Percentiles rank a stretch among this genome's conserved stretches.
Evolutionary conservation across 805 yeast species (phyloP).

Genomic region (Spathaspora arborariae): DNA sequence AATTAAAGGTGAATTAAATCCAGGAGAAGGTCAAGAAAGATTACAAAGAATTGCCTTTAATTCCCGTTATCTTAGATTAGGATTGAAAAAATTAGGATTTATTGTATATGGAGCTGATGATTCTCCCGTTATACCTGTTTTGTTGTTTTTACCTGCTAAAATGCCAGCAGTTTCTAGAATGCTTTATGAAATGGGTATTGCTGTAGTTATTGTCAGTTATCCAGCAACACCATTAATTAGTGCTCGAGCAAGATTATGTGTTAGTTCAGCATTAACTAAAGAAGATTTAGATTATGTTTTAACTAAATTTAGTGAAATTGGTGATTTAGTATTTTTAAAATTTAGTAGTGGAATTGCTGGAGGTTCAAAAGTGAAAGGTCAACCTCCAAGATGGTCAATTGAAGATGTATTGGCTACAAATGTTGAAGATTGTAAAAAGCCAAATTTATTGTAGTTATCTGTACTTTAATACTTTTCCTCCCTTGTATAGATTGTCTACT

Average conservation of each 20-base stretch:
- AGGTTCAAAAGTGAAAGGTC: conserved; percentile 52
- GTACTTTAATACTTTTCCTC: too few relatives aligned
- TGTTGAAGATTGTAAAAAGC: conserved; percentile 55
- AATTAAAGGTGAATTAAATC: conserved; percentile 76
- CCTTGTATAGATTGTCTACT: too few relatives aligned
- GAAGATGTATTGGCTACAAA: conserved; percentile 74
- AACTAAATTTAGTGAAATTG: conserved; percentile 68
- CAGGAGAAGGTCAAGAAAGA: conserved; percentile 92
- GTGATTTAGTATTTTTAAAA: conserved; percentile 72
- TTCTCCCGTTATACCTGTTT: conserved; percentile 90
- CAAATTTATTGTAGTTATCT: conserved; percentile 15
- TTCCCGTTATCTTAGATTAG: conserved; percentile 87
- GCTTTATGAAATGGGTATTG: conserved; percentile 75
- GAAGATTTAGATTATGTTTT: conserved; percentile 85
- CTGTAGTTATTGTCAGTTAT: conserved; percentile 94
- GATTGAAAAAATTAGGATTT: conserved; percentile 87
- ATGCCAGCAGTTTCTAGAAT: conserved; percentile 90
- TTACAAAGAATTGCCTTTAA: conserved; percentile 92
- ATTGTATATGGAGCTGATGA: conserved; percentile 94
- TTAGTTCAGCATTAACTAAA: conserved; percentile 87
- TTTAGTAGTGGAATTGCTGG: conserved; percentile 76
- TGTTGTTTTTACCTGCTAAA: conserved; percentile 85
- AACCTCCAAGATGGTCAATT: conserved; percentile 69
- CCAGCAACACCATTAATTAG: conserved; percentile 94
- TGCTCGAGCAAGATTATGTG: conserved; percentile 89